These are phyloP conservation scores for Spathaspora hagerdaliae DNA, from an alignment of 805 yeast genomes.

Conservation along the genomic window DNA sequence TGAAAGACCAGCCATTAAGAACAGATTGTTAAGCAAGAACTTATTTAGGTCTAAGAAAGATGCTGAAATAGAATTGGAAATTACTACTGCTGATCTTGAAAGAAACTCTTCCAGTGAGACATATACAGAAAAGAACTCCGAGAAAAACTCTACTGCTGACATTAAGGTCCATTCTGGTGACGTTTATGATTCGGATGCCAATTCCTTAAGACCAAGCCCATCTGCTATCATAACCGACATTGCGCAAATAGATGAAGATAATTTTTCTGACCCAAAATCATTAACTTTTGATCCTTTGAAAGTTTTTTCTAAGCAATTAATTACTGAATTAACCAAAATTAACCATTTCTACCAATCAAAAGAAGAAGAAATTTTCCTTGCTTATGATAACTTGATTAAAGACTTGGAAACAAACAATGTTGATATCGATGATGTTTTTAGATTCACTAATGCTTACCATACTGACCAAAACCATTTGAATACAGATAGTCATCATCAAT, in stretches of 20 bases:
- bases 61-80: not conserved
- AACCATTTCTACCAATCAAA: slow-evolving; percentile 47
- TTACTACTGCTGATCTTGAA: slow-evolving; percentile 1
- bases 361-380: slow-evolving; percentile 43
- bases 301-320: slow-evolving; percentile 44
- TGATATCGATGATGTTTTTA: slow-evolving; percentile 22
- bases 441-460: slow-evolving; percentile 22
- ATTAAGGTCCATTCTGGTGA: slow-evolving; percentile 1
- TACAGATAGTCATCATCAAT: slow-evolving; percentile 18
- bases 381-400: slow-evolving; percentile 42
- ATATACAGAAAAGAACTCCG: not conserved
- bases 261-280: slow-evolving; percentile 7
- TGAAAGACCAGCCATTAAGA: not conserved
- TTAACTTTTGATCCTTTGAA: slow-evolving; percentile 24
- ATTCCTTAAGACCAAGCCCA: not conserved
- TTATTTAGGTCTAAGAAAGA: slow-evolving; percentile 4
- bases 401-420: slow-evolving; percentile 39
- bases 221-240: slow-evolving; percentile 1
- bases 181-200: slow-evolving; percentile 1
- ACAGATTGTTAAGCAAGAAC: slow-evolving; percentile 2
- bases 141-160: slow-evolving; percentile 1
- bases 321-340: slow-evolving; percentile 48
- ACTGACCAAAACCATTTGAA: slow-evolving; percentile 7
- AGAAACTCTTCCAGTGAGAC: slow-evolving; percentile 1
- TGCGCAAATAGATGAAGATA: slow-evolving; percentile 5